Evolutionary conservation across 139 green algal species (phyloP), one percentile per base, ranked within the genome.

Genomic region (Yamagishiella unicocca): DNA sequence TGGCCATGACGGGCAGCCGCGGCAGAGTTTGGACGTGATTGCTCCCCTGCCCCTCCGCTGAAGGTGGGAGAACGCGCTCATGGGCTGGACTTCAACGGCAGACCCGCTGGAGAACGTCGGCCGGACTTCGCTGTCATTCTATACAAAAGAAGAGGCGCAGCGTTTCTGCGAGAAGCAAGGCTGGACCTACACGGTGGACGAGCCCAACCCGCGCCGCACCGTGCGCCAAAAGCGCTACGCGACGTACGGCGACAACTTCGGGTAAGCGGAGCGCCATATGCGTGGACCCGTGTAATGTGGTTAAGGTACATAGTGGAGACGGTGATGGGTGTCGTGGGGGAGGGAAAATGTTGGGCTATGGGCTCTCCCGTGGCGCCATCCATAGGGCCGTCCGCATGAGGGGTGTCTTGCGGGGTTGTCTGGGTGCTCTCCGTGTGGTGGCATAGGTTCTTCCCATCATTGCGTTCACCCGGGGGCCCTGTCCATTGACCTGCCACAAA

Each of bases 31-130:
- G 42, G 33, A n/a, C 6, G 80, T 58, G 31, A 29, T 8, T 35
- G 35, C 31, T 38, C 17, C 54, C 14, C 6, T 31, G 17, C n/a
- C 38, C 0, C 42, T 45, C n/a, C 33, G 3, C 19, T 83, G 29
- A 82, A 98, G 96, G 92, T 99, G 97, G 97, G 86, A 96, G 75
- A 99, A 99, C 92, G 97, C 97, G 1, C 93, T 99, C 3, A 99
- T 99, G 80, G 97, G 97, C 14, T 99, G 97, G 97, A 99, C 97
- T n/a, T 99, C 96, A 29, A 98, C 97, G 9, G 95, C 92, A 0
- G 97, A 99, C 88, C 88, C 96, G 0, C 71, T 97, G 42, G 96
- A 98, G 87, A 96, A 96, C 70, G 93, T 98, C 35, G 88, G 46
- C 2, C 89, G 94, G 7, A 73, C 92, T 1, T 68, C 87, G 31